Evolutionary conservation across 1,284 basidiomycete species (phyloP), one percentile per base, ranked within the genome.

Genomic region (Mycosarcoma mackinlayi): DNA sequence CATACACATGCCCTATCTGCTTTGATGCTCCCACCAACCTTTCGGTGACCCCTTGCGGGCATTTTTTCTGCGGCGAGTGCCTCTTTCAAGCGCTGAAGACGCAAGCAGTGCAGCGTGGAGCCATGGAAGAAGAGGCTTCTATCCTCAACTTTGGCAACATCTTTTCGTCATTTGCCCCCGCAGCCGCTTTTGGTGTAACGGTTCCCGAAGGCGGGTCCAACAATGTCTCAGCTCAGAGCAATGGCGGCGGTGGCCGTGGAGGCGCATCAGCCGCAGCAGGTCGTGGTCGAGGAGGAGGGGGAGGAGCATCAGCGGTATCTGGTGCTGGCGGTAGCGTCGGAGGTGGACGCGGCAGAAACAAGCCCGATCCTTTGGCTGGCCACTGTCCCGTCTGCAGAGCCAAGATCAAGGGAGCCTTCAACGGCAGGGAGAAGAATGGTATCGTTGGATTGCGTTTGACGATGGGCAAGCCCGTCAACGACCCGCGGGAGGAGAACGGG

Each of bases 41-140:
- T 11, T 53, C 46, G 24, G 55, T 73, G 30, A 76, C 78, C 6
- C 71, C 77, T 4, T 80, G 78, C 42, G 78, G 78, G 16, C 78
- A 80, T 50, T 52, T 80, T 40, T 79, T 80, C 54, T 80, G 78
- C 48, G 77, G 77, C 33, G 60, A 59, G 2, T 80, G 78, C 21
- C 50, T 80, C 13, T 79, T 73, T 25, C 72, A 78, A 28, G 61
- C 78, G 4, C 71, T 80, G 14, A 60, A 71, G 33, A 66, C 68
- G 8, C 66, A 74, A 40, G 68, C 69, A 11, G 34, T 63, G 8
- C 69, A 71, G 61, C 51, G 73, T 42, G 50, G 66, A 19, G 37
- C 58, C 5, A 35, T 62, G 44, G 63, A 73, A 30, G 69, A 70
- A n/a, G 71, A 66, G 19, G 47, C 52, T 4, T 40, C 48, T 2